Base-by-base conservation (phyloP, 2,329 filamentous ascomycete species). In the Monilinia laxa region DNA sequence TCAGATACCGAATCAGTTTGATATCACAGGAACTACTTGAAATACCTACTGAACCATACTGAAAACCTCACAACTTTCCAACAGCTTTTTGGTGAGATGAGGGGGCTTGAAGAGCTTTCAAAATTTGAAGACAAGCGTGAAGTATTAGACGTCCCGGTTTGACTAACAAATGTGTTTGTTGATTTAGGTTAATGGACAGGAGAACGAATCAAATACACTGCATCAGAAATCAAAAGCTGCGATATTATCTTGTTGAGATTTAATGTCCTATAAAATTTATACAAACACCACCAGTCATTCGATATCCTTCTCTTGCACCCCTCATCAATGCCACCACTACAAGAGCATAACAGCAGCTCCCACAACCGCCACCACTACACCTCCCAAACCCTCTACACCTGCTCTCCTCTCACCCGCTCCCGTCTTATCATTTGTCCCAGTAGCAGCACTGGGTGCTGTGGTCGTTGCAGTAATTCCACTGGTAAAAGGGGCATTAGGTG, bases 391-490 rank as follows among this genome's bases (percentile, higher is more conserved):
- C 5, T 52, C 42, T 47, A 25, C 35, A 53, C 42, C 23, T 12
- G n/a, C 16, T 62, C 25, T 23, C n/a, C 6, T 25, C 23, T 25
- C 31, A 40, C 23, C 28, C n/a, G 38, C 56, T 20, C 28, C 14
- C 58, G 25, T 49, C 23, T 38, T 65, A 23, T 20, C 51, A 45
- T 5, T 52, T n/a, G 52, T 65, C 1, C 42, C 45, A 2, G 76
- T 75, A n/a, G 75, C 76, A 7, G 63, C 63, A 45, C 63, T 60
- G 0, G 79, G 77, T 64, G 76, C 70, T 9, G 69, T 70, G 0
- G 78, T 80, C 65, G 81, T 83, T 0, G 81, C 81, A 20, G 23
- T 38, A 58, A 82, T 76, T 9, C 76, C 77, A 0, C 76, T 78
- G 0, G 80, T 80, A 69, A 82, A 83, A 0, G 77, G 77, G 7